phyloP scores from a whole-genome alignment of 441 rosid species.

The Populus hybrid region DNA sequence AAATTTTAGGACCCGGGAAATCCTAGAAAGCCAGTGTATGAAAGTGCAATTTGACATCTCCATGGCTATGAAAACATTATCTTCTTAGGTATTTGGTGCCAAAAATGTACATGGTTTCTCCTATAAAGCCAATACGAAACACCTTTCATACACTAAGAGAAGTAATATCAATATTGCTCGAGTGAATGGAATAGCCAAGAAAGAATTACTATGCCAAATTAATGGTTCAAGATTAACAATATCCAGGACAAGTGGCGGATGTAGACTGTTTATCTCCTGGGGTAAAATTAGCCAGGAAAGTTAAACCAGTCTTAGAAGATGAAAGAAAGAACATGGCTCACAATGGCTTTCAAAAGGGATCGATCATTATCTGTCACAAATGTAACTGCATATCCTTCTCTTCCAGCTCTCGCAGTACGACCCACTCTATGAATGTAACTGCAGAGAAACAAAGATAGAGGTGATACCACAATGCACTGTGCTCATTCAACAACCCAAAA shows the following conservation, averaged over 20 bases:
- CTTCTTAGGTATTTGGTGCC: not conserved
- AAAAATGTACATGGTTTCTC: not conserved
- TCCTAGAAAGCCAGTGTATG: not conserved
- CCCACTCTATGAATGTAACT: constrained; percentile 98
- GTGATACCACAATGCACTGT: not conserved
- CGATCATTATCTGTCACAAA: constrained; percentile 92
- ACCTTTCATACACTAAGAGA: not conserved
- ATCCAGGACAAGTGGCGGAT: not conserved
- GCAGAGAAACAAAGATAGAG: constrained; percentile 24
- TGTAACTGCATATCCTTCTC: constrained; percentile 97
- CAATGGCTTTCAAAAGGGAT: constrained; percentile 91
- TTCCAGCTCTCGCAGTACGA: constrained; percentile 97
- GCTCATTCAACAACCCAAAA: not conserved
- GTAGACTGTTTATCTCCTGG: not conserved
- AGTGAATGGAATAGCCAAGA: not conserved
- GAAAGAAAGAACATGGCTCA: constrained; percentile 37
- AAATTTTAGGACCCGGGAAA: not conserved
- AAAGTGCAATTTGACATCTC: not conserved
- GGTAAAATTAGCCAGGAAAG: not conserved
- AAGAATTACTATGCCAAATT: not conserved
- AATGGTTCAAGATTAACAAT: not conserved
- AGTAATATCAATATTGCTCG: not conserved
- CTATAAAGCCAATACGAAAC: not conserved
- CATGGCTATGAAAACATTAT: not conserved
- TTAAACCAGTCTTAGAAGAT: not conserved